phyloP scores from a whole-genome alignment of 352 stramenopile genomes.

The Globisporangium okanoganense region DNA sequence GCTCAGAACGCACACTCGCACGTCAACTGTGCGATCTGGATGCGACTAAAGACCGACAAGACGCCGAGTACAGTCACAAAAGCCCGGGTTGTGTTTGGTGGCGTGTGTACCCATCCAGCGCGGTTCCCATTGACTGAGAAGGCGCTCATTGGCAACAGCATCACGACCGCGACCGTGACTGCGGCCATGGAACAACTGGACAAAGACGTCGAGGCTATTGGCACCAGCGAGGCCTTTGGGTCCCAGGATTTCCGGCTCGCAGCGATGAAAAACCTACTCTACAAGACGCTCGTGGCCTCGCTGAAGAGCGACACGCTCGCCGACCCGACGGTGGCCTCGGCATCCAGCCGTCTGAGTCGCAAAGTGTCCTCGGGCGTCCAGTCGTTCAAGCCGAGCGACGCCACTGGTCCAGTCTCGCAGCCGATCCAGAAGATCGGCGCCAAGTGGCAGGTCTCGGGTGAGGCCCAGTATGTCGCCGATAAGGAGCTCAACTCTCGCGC shows the following conservation, averaged over 20 bases:
- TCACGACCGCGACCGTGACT: conserved; percentile 71
- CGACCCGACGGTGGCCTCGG: conserved; percentile 16
- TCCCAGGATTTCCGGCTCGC: conserved; percentile 20
- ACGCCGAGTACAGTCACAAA: conserved; percentile 60
- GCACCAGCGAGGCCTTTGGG: conserved; percentile 25
- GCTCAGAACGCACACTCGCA: conserved; percentile 51
- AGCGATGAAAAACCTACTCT: conserved; percentile 78
- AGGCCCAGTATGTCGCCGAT: conserved; percentile 50
- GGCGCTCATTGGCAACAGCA: conserved; percentile 75
- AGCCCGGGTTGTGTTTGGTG: conserved; percentile 54
- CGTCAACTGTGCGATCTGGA: conserved; percentile 45
- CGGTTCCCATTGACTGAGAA: conserved; percentile 40
- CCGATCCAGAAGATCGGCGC: conserved; percentile 52
- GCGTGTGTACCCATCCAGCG: conserved; percentile 66
- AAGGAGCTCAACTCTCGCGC: conserved; percentile 46
- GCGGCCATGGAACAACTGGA: conserved; percentile 74
- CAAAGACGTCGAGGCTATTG: conserved; percentile 78
- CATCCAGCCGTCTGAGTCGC: conserved; percentile 23
- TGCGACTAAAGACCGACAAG: conserved; percentile 31
- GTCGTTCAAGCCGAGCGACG: conserved; percentile 45
- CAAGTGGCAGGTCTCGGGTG: conserved; percentile 53
- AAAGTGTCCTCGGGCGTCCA: conserved; percentile 42
- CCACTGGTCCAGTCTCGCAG: conserved; percentile 35
- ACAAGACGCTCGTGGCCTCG: conserved; percentile 91
- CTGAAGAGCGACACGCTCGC: conserved; percentile 11